phyloP scores from a whole-genome alignment of 2,329 filamentous ascomycete species.

The Trichoderma atroviride region DNA sequence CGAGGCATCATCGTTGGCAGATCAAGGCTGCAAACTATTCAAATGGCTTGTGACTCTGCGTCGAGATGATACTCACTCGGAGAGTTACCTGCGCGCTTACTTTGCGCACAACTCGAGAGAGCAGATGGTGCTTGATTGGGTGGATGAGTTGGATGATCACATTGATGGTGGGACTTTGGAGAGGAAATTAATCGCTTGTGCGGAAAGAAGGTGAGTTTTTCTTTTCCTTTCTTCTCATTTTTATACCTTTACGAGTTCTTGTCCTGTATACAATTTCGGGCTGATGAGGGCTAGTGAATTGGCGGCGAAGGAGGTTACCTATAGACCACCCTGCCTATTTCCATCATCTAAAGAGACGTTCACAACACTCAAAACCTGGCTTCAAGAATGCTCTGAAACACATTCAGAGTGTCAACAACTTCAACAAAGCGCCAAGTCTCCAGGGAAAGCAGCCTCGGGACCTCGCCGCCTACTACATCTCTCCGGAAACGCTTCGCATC shows the following conservation, averaged over 20 bases:
- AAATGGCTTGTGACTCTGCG: conserved; percentile 5
- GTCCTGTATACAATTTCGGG: background rate
- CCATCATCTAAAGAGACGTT: background rate
- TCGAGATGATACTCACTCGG: conserved; percentile 3
- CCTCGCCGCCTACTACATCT: conserved; percentile 11
- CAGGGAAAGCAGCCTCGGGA: background rate
- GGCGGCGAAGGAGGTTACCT: background rate
- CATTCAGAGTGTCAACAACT: conserved; percentile 1
- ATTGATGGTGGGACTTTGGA: conserved; percentile 10
- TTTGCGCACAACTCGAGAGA: conserved; percentile 16
- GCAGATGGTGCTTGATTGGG: conserved; percentile 18
- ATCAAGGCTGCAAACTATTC: conserved; percentile 8
- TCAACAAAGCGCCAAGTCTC: background rate
- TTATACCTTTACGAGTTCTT: no score
- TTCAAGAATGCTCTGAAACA: background rate
- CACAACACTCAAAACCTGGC: background rate
- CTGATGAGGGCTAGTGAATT: background rate
- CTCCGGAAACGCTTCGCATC: background rate
- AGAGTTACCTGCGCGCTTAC: conserved; percentile 9
- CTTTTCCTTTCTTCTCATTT: no score
- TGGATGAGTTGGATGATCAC: conserved; percentile 7
- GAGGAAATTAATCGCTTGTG: conserved; percentile 6
- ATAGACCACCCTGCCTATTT: background rate
- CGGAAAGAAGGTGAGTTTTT: background rate
- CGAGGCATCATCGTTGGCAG: background rate